Conservation (phyloP, 2,329 filamentous ascomycete species). For the Pseudogymnoascus sp. region DNA sequence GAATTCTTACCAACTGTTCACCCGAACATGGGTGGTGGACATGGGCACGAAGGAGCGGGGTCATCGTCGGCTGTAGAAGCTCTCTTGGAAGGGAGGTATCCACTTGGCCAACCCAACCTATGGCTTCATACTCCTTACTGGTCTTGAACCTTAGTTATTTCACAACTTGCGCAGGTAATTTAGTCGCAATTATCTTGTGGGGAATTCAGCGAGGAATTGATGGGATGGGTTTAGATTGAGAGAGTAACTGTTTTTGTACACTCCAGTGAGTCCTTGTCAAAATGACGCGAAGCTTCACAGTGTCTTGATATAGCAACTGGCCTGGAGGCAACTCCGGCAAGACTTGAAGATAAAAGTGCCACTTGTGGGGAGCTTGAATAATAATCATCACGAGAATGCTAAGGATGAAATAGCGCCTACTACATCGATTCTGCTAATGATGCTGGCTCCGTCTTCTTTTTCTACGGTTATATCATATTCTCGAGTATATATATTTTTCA, state of each 20-base stretch:
- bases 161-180: neutral
- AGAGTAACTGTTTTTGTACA: neutral
- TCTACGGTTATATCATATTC: neutral
- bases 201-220: neutral
- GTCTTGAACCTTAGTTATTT: neutral
- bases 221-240: neutral
- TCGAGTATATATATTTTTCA: neutral
- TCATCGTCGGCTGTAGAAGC: neutral
- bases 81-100: neutral
- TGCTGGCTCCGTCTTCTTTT: neutral
- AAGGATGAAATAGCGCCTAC: neutral
- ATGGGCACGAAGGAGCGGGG: neutral
- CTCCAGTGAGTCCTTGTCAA: neutral
- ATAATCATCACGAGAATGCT: neutral
- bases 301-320: neutral
- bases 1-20: neutral
- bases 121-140: neutral
- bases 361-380: neutral
- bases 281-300: neutral
- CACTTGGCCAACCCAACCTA: neutral
- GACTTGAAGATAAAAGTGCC: neutral
- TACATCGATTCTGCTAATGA: neutral
- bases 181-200: neutral
- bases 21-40: neutral
- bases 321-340: neutral